phyloP scores from a whole-genome alignment of 1,284 basidiomycete genomes.

The Cutaneotrichosporon cutaneum region DNA sequence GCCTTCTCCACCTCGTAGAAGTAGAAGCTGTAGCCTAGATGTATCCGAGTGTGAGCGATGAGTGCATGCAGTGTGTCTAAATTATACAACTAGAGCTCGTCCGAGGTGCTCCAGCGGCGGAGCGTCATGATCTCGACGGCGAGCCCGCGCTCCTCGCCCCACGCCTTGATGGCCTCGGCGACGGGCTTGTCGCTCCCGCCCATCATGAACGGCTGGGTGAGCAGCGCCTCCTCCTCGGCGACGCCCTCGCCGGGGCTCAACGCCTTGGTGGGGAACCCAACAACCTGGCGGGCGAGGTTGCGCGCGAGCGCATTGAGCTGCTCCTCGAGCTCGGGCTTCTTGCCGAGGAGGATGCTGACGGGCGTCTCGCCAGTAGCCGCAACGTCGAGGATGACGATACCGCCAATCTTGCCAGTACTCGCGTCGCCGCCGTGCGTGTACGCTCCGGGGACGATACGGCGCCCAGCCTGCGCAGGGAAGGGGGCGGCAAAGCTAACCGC shows the following conservation, averaged over 20 bases:
- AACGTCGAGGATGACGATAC: conserved; percentile 65
- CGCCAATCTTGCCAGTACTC: conserved; percentile 67
- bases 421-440: conserved; percentile 73
- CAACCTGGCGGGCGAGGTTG: conserved; percentile 77
- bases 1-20: conserved; percentile 36
- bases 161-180: conserved; percentile 64
- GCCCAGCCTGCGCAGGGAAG: conserved; percentile 53
- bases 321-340: conserved; percentile 52
- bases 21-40: conserved; percentile 3
- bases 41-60: conserved; percentile 2
- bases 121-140: conserved; percentile 44
- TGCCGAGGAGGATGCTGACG: conserved; percentile 40
- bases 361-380: conserved; percentile 47
- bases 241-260: conserved; percentile 53
- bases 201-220: conserved; percentile 82
- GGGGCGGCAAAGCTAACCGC: conserved; percentile 70
- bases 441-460: conserved; percentile 66
- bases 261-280: conserved; percentile 74
- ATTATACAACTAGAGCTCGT: conserved; percentile 21
- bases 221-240: conserved; percentile 62
- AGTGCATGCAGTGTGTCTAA: conserved; percentile 5
- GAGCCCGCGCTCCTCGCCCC: conserved; percentile 61
- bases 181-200: conserved; percentile 60
- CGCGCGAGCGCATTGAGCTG: conserved; percentile 70
- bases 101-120: conserved; percentile 48